Percentiles rank a stretch among this genome's conserved stretches.
Evolutionary conservation across 73 alveolate genomes (phyloP).

Genomic region (Uronychia setigera): DNA sequence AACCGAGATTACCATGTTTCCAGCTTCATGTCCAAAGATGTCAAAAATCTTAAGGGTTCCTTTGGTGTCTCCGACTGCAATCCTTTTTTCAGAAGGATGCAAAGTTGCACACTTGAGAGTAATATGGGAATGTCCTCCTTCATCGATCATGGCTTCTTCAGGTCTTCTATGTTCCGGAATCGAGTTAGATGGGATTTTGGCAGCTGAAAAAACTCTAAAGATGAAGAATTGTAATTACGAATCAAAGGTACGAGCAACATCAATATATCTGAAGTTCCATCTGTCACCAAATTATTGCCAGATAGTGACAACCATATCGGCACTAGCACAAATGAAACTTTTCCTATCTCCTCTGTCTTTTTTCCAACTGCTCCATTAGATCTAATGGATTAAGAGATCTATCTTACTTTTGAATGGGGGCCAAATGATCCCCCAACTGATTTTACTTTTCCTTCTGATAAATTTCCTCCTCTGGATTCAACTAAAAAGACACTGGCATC

Average conservation of each 20-base stretch:
- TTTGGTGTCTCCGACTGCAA: background rate
- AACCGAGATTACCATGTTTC: background rate
- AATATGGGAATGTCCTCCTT: slow-evolving; percentile 31
- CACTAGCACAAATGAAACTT: background rate
- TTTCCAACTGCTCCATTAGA: background rate
- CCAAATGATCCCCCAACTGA: background rate
- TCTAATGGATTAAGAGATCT: background rate
- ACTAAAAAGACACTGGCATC: background rate
- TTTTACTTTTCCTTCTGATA: background rate
- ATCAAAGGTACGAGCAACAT: slow-evolving; percentile 45
- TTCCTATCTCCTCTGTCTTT: background rate
- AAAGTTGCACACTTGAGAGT: slow-evolving; percentile 16
- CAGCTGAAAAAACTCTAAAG: background rate
- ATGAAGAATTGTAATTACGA: slow-evolving; percentile 5
- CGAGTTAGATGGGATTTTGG: background rate
- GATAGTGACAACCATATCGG: slow-evolving; percentile 34
- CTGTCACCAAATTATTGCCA: slow-evolving; percentile 61
- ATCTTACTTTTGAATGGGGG: background rate
- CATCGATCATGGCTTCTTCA: slow-evolving; percentile 30
- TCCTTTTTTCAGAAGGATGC: slow-evolving; percentile 9
- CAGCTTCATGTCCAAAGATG: background rate
- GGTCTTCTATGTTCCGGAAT: background rate
- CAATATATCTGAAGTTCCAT: slow-evolving; percentile 49
- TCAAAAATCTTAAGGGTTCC: background rate
- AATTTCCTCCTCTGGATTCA: background rate